phyloP scores from a whole-genome alignment of 2,329 filamentous ascomycete genomes.

The Bisporella sp. region DNA sequence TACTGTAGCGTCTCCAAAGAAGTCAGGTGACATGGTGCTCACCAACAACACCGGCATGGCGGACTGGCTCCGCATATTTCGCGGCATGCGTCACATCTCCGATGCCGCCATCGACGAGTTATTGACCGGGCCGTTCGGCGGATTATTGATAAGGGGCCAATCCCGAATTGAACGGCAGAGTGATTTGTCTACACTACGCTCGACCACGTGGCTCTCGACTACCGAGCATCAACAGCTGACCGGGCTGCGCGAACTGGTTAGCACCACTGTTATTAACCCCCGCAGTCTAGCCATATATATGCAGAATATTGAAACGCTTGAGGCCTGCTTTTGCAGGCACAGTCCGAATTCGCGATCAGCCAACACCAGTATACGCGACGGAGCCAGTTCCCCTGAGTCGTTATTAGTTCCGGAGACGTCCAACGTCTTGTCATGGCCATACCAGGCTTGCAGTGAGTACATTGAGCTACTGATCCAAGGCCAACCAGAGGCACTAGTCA shows the following conservation, averaged over 20 bases:
- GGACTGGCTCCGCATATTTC: conserved; percentile 32
- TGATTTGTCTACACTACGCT: too few relatives aligned
- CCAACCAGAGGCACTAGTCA: conserved; percentile 27
- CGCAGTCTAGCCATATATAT: too few relatives aligned
- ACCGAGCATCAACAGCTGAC: conserved; percentile 10
- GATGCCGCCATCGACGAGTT: conserved; percentile 20
- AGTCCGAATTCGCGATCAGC: too few relatives aligned
- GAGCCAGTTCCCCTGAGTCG: too few relatives aligned
- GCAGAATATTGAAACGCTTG: too few relatives aligned
- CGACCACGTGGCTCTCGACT: background rate
- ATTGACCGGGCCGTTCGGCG: background rate
- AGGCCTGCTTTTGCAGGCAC: too few relatives aligned
- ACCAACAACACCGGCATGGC: conserved; percentile 27
- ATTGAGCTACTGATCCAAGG: conserved; percentile 29
- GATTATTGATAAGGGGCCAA: too few relatives aligned
- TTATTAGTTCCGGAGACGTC: too few relatives aligned
- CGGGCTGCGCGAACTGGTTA: conserved; percentile 12
- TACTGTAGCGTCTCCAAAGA: conserved; percentile 29
- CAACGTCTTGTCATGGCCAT: too few relatives aligned
- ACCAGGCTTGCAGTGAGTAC: conserved; percentile 18
- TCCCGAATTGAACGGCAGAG: too few relatives aligned
- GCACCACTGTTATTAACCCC: background rate
- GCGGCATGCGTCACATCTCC: conserved; percentile 30
- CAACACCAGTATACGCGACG: too few relatives aligned
- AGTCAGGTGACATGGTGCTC: conserved; percentile 30